phyloP scores from a whole-genome alignment of 2,329 filamentous ascomycete genomes.

The Fusarium bulbicola region DNA sequence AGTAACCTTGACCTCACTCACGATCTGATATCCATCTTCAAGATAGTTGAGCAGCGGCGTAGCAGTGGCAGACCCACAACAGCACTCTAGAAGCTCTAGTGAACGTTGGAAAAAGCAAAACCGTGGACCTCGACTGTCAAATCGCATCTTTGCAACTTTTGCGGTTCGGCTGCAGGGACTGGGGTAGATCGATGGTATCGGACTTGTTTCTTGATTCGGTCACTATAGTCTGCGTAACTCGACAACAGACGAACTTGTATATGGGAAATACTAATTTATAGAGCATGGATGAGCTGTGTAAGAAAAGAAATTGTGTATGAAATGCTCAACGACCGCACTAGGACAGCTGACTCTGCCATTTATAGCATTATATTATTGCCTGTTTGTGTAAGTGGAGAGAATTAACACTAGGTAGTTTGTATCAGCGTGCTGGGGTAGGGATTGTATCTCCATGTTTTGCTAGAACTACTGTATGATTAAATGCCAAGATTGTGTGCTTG shows the following conservation, averaged over 20 bases:
- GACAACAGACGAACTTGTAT: neutral
- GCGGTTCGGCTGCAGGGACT: neutral
- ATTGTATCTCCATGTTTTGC: neutral
- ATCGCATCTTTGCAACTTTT: constrained; percentile 6
- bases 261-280: neutral
- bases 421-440: neutral
- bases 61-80: constrained; percentile 14
- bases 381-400: neutral
- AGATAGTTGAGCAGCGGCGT: neutral
- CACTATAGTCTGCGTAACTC: neutral
- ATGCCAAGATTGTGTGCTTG: neutral
- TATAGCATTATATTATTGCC: neutral
- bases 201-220: constrained; percentile 9
- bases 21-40: neutral
- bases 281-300: neutral
- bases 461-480: neutral
- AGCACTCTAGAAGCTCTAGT: neutral
- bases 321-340: neutral
- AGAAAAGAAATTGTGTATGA: neutral
- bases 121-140: neutral
- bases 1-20: neutral
- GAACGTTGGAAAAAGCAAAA: constrained; percentile 19
- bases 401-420: neutral
- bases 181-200: constrained; percentile 5
- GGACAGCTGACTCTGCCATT: neutral